Percentiles rank a stretch among this genome's conserved stretches.
phyloP scores from a whole-genome alignment of 2,329 filamentous ascomycete species.

The Neonectria ditissima region DNA sequence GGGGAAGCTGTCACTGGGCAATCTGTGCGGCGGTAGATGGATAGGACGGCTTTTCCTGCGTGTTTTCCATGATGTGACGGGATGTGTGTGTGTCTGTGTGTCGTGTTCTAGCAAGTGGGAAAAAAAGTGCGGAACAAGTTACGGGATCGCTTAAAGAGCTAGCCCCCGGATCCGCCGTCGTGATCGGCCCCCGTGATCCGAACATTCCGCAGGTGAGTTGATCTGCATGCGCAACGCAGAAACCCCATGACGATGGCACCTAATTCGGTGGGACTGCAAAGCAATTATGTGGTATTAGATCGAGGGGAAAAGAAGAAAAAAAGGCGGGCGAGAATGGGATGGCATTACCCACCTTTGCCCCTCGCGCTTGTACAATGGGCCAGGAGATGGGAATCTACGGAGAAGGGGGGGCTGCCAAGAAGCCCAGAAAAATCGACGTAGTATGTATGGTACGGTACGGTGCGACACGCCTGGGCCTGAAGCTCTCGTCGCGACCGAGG shows the following conservation, averaged over 20 bases:
- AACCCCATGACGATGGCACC: background rate
- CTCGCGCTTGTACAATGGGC: slow-evolving; percentile 6
- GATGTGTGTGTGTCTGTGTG: too few relatives aligned
- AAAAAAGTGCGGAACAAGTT: background rate
- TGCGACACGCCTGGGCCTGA: too few relatives aligned
- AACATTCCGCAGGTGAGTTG: background rate
- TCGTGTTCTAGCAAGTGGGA: too few relatives aligned
- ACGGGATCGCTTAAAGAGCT: background rate
- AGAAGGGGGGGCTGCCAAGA: background rate
- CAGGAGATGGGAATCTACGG: background rate
- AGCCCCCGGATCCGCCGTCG: slow-evolving; percentile 1
- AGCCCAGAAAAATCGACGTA: background rate
- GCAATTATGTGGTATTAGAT: background rate
- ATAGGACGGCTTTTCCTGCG: background rate
- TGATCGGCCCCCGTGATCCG: slow-evolving; percentile 5
- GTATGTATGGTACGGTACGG: background rate
- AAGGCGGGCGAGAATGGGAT: background rate
- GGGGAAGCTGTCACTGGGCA: background rate
- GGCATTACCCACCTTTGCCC: background rate
- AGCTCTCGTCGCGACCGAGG: background rate
- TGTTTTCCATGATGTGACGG: background rate
- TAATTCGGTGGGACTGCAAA: slow-evolving; percentile 1
- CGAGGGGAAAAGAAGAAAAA: background rate
- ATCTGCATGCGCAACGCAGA: background rate
- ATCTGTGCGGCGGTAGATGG: background rate